Evolutionary conservation across 805 yeast genomes (phyloP).

Genomic region (Millerozyma miso): DNA sequence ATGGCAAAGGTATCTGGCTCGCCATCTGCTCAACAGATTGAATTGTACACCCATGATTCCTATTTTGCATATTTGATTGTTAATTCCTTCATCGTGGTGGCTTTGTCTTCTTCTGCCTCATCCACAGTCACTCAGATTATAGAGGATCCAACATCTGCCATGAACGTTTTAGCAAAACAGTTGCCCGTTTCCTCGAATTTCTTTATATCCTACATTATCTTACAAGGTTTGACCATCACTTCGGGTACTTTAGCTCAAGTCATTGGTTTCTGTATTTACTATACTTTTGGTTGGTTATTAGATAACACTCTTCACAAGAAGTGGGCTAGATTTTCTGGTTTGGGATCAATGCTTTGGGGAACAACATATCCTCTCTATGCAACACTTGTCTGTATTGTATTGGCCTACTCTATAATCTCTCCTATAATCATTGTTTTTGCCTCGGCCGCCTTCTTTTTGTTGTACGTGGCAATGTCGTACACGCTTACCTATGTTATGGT

Average conservation of each 20-base stretch:
- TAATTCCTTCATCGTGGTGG: constrained; percentile 68
- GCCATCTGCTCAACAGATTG: constrained; percentile 53
- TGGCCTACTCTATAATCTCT: constrained; percentile 69
- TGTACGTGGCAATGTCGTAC: constrained; percentile 76
- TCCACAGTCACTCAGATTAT: constrained; percentile 61
- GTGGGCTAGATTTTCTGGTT: constrained; percentile 51
- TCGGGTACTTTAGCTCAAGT: constrained; percentile 66
- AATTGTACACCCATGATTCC: constrained; percentile 60
- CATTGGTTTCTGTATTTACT: constrained; percentile 53
- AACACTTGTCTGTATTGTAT: constrained; percentile 62
- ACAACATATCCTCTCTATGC: constrained; percentile 74
- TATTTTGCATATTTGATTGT: constrained; percentile 68
- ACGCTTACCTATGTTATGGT: constrained; percentile 67
- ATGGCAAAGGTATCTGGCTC: constrained; percentile 62
- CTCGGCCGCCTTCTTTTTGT: constrained; percentile 60
- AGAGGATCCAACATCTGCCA: constrained; percentile 53
- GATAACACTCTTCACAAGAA: constrained; percentile 69
- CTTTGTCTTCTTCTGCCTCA: constrained; percentile 68
- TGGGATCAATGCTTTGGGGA: constrained; percentile 64
- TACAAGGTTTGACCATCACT: constrained; percentile 65
- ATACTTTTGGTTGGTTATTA: constrained; percentile 50
- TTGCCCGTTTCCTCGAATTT: constrained; percentile 74
- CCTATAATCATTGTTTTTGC: constrained; percentile 81
- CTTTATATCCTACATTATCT: constrained; percentile 60
- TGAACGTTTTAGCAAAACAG: constrained; percentile 58